Conservation (phyloP, 2,329 filamentous ascomycete species). For the Aspergillus intermedius region DNA sequence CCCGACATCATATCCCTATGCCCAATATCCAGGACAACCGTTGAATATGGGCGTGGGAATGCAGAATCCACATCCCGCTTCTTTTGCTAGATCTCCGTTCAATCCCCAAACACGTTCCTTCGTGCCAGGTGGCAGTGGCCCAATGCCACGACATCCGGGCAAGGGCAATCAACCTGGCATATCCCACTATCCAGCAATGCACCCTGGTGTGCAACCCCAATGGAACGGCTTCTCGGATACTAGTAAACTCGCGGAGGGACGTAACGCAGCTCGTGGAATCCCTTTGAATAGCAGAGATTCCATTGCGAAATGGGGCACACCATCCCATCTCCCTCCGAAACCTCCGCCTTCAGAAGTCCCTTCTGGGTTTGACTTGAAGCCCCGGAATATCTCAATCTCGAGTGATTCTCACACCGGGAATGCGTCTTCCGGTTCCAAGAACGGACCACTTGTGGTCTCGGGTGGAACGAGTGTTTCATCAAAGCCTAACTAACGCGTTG, state of each 20-base stretch:
- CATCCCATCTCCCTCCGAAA: constrained; percentile 45
- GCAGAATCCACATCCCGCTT: constrained; percentile 75
- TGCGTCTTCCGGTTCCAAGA: constrained; percentile 17
- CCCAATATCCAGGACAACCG: constrained; percentile 63
- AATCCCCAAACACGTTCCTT: constrained; percentile 94
- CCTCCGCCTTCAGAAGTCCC: constrained; percentile 43
- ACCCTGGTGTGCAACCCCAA: constrained; percentile 18
- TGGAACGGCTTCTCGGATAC: constrained; percentile 24
- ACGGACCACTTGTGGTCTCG: constrained; percentile 35
- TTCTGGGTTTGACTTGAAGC: constrained; percentile 36
- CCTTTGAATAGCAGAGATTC: constrained; percentile 28
- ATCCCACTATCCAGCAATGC: constrained; percentile 20
- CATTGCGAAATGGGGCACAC: constrained; percentile 46
- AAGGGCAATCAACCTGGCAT: constrained; percentile 24
- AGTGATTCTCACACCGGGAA: constrained; percentile 18
- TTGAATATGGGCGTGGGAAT: constrained; percentile 58
- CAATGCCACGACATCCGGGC: constrained; percentile 26
- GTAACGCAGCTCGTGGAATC: constrained; percentile 13
- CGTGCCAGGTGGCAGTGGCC: constrained; percentile 55
- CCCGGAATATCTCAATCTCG: constrained; percentile 18
- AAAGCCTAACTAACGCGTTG: constrained; percentile 19
- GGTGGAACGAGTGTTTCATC: constrained; percentile 22
- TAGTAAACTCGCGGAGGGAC: constrained; percentile 16
- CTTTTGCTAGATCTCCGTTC: constrained; percentile 77
- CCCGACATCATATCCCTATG: constrained; percentile 63